Base-by-base conservation (phyloP, 805 yeast genomes). In the Sugiyamaella qingdaonensis region DNA sequence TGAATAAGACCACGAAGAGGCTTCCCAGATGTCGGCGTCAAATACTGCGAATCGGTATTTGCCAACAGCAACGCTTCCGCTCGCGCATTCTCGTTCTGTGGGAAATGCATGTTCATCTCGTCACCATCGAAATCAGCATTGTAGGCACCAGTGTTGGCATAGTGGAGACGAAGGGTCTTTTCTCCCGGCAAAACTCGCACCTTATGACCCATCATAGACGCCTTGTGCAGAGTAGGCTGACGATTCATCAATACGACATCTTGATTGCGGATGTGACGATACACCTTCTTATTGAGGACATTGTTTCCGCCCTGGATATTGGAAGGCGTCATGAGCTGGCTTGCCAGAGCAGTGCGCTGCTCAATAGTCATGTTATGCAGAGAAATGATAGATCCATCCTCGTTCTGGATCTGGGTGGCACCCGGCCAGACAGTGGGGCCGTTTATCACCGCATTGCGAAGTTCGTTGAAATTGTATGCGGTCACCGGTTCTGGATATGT, bases 351-450 rank as follows among this genome's bases (percentile, higher is more conserved):
- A 56, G 90, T 88, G 67, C 99, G 82, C 73, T 94, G 98, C 68
- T 94, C 99, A 37, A 80, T 61, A 9, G 92, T 82, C 97, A 94
- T 89, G 35, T 94, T 94, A 49, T 85, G 78, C 64, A 95, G 77
- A 18, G 95, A 84, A 8, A 87, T 80, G 55, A 89, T 71, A 21
- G 86, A 74, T 14, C 98, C 98, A 71, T 90, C 97, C 74, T 95
- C 99, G 64, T 89, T 88, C 73, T 94, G 97, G 52, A 94, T 84
- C 73, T 88, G 96, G 27, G 85, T 80, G 46, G 99, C 99, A 73
- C 99, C 99, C 10, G 99, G 99, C 99, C 99, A 95, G 62, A 80
- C 82, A 58, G 88, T 91, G 31, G 99, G 98, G 63, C 99, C 99
- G 72, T 95, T 94, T 53, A 91, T 88, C 33, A 95, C 97, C 2